Conservation (phyloP, 1,139 yeast species). For the Debaryomycetaceae sp. region DNA sequence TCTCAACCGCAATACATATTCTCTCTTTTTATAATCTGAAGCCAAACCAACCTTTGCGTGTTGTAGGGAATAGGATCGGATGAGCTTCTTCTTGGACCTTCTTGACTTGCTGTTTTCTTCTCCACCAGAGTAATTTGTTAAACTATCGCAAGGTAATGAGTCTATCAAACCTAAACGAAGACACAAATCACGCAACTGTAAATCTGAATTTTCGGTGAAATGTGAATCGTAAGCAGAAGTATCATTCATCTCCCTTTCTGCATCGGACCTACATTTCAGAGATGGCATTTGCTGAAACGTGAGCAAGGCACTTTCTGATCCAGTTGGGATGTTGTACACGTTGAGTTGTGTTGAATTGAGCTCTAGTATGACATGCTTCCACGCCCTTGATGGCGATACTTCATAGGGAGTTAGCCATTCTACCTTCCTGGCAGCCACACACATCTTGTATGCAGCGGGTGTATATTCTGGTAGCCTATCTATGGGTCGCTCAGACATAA, state of each 20-base stretch:
- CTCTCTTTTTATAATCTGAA: slow-evolving; percentile 59
- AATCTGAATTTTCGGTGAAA: slow-evolving; percentile 34
- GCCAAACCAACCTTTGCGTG: slow-evolving; percentile 70
- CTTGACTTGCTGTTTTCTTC: slow-evolving; percentile 1
- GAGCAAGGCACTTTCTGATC: slow-evolving; percentile 28
- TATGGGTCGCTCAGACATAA: slow-evolving; percentile 18
- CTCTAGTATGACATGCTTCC: slow-evolving; percentile 63
- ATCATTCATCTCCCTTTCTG: not conserved
- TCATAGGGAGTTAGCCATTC: slow-evolving; percentile 72
- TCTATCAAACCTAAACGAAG: slow-evolving; percentile 20
- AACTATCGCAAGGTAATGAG: slow-evolving; percentile 4
- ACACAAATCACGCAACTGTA: slow-evolving; percentile 33
- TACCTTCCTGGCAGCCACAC: slow-evolving; percentile 50
- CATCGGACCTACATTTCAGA: not conserved
- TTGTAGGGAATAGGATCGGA: slow-evolving; percentile 64
- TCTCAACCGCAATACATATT: slow-evolving; percentile 57
- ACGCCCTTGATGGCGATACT: slow-evolving; percentile 54
- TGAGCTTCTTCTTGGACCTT: slow-evolving; percentile 18
- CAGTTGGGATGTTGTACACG: slow-evolving; percentile 45
- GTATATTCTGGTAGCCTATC: slow-evolving; percentile 49
- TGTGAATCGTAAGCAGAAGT: slow-evolving; percentile 15
- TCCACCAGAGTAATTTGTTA: slow-evolving; percentile 1
- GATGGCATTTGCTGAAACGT: not conserved
- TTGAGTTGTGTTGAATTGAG: slow-evolving; percentile 73
- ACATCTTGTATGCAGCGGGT: slow-evolving; percentile 57